Evolutionary conservation across 805 yeast genomes (phyloP), one percentile per base, ranked within the genome.

Genomic region (Saccharomycopsis selenospora): DNA sequence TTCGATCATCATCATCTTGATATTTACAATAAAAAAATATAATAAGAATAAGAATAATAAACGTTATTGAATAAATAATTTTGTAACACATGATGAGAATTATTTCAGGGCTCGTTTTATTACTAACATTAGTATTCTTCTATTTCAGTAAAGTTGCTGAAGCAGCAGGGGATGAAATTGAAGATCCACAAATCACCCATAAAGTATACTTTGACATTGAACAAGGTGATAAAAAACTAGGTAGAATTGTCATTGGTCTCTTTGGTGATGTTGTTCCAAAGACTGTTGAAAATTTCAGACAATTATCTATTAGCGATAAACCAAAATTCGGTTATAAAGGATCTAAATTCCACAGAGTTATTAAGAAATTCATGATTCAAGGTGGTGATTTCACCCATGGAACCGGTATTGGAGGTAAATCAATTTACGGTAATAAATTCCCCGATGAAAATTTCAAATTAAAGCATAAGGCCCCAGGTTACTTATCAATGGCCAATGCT

Each of bases 281-380:
- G 66, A 90, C 97, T 24, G 93, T 75, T 36, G 90, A 86, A 65
- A 90, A 90, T 73, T 89, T 89, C 69, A 79, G 86, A 59, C 83
- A 84, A 60, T 74, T 89, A 65, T 71, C 88, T 45, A 71, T 80
- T 42, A 91, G 95, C 17, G 84, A 80, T 46, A 88, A 86, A 61
- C 79, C 85, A 28, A 66, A 71, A 33, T 71, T 81, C 61, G 80
- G 81, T 30, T 82, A 80, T 70, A 67, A 72, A 55, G 73, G 73
- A 52, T 76, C 85, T 13, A 70, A 74, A 49, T 83, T 83, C 78
- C 89, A 83, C 70, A 70, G 90, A 63, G 81, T 82, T 52, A 82
- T 82, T 61, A 77, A 80, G 50, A 68, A 74, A 54, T 82, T 82
- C 62, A 82, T 82, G 90, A 72, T 83, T 52, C 90, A 82, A 68